Percentiles rank a stretch among this genome's conserved stretches.
These are phyloP conservation scores for Xylaria sp. DNA, from an alignment of 2,329 filamentous ascomycete genomes.

Conservation along the genomic window DNA sequence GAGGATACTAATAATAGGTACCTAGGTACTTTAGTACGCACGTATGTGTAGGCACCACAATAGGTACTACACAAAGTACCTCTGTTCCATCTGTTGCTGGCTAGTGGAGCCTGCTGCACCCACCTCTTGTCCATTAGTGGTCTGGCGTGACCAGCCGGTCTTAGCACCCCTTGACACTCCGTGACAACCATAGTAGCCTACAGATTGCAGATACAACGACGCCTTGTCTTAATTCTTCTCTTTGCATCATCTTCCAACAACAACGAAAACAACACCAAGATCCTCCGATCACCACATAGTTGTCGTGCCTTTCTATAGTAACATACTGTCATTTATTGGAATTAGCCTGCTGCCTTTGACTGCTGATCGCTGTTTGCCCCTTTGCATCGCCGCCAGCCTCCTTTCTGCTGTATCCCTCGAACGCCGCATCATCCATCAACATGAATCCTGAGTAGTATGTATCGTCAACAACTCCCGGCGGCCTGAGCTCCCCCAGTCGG, in stretches of 20 bases:
- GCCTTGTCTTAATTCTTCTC: slow-evolving; percentile 49
- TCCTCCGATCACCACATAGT: slow-evolving; percentile 32
- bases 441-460: slow-evolving; percentile 96
- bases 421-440: slow-evolving; percentile 57
- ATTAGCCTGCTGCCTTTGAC: slow-evolving; percentile 26
- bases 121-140: slow-evolving; percentile 30
- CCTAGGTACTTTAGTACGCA: not conserved
- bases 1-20: too few species aligned
- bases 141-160: slow-evolving; percentile 33
- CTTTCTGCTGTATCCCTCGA: slow-evolving; percentile 38
- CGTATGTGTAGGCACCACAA: not conserved
- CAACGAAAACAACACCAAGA: slow-evolving; percentile 34
- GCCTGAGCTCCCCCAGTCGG: slow-evolving; percentile 1
- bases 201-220: slow-evolving; percentile 41
- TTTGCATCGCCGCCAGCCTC: slow-evolving; percentile 25
- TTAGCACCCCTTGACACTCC: slow-evolving; percentile 45
- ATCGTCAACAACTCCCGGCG: slow-evolving; percentile 43
- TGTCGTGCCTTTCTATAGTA: slow-evolving; percentile 26
- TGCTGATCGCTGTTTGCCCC: slow-evolving; percentile 22
- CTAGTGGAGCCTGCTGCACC: slow-evolving; percentile 21
- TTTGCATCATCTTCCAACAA: slow-evolving; percentile 47
- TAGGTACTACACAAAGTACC: not conserved
- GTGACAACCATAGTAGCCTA: slow-evolving; percentile 47
- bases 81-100: not conserved
- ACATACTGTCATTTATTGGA: slow-evolving; percentile 31